Evolutionary conservation across 305 asterid genomes (phyloP).

Genomic region (Fraxinus dipetala): DNA sequence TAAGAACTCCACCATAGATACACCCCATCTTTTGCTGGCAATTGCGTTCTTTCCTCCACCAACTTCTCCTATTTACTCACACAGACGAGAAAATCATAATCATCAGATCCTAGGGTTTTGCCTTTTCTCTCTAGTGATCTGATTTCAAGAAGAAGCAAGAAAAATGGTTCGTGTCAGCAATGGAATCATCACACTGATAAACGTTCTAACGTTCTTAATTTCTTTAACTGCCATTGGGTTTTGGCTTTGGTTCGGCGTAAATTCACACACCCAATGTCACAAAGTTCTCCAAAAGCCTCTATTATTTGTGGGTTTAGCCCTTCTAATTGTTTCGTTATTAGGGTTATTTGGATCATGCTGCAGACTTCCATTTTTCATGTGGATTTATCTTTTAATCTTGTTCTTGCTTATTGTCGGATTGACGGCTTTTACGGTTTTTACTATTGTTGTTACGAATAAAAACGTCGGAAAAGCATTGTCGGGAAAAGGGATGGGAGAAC

Average conservation of each 20-base stretch:
- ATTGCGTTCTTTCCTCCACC: neutral
- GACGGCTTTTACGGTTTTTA: constrained; percentile 42
- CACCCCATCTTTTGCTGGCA: neutral
- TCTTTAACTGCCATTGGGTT: constrained; percentile 40
- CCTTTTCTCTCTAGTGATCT: neutral
- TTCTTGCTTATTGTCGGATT: constrained; percentile 48
- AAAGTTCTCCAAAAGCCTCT: constrained; percentile 49
- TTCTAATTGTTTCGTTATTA: constrained; percentile 41
- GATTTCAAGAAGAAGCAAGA: neutral
- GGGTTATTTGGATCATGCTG: constrained; percentile 61
- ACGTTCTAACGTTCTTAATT: constrained; percentile 39
- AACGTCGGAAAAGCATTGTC: constrained; percentile 51
- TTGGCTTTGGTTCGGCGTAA: constrained; percentile 39
- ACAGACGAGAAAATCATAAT: neutral
- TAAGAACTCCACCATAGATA: neutral
- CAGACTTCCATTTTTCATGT: constrained; percentile 33
- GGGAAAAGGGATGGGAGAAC: constrained; percentile 39
- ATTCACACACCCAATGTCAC: constrained; percentile 38
- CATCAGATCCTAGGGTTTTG: neutral
- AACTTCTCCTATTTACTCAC: neutral
- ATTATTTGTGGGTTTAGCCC: constrained; percentile 36
- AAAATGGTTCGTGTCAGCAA: constrained; percentile 65
- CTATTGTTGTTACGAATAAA: constrained; percentile 55
- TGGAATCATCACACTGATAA: constrained; percentile 41
- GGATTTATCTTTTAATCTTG: constrained; percentile 49